Percentiles rank a stretch among this genome's conserved stretches.
These are phyloP conservation scores for Myxozyma mucilagina DNA, from an alignment of 805 yeast species.

Conservation along the genomic window DNA sequence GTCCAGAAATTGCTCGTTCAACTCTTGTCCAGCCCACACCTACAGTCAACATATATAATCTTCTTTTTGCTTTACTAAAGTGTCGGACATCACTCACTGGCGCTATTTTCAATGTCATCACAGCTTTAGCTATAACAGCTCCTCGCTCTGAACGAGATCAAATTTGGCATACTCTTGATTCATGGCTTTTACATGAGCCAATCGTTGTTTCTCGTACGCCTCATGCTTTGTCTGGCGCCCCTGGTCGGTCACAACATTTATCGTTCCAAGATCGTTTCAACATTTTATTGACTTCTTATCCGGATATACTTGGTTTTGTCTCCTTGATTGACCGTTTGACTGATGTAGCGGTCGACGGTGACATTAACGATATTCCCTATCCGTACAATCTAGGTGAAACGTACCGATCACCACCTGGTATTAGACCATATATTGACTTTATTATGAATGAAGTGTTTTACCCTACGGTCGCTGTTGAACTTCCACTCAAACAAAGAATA, in stretches of 20 bases:
- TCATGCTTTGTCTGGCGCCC: constrained; percentile 27
- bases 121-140: constrained; percentile 55
- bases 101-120: constrained; percentile 56
- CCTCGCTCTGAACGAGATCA: constrained; percentile 45
- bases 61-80: constrained; percentile 49
- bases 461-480: constrained; percentile 45
- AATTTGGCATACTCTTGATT: constrained; percentile 71
- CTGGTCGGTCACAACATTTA: constrained; percentile 38
- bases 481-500: constrained; percentile 43
- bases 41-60: constrained; percentile 35
- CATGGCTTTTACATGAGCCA: constrained; percentile 56
- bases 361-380: constrained; percentile 48
- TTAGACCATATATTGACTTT: constrained; percentile 80
- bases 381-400: constrained; percentile 65
- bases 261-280: constrained; percentile 49
- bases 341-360: constrained; percentile 3
- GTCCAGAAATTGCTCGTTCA: constrained; percentile 39
- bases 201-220: constrained; percentile 27
- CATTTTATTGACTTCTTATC: constrained; percentile 51
- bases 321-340: constrained; percentile 51
- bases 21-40: constrained; percentile 30
- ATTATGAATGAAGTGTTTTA: constrained; percentile 66
- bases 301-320: constrained; percentile 63
- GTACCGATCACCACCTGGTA: constrained; percentile 59
- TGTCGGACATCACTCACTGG: constrained; percentile 55